A percentile compares a stretch with the other conserved stretches of the same genome.
Conservation (phyloP, 768 basidiomycete species). For the Pisolithus albus region DNA sequence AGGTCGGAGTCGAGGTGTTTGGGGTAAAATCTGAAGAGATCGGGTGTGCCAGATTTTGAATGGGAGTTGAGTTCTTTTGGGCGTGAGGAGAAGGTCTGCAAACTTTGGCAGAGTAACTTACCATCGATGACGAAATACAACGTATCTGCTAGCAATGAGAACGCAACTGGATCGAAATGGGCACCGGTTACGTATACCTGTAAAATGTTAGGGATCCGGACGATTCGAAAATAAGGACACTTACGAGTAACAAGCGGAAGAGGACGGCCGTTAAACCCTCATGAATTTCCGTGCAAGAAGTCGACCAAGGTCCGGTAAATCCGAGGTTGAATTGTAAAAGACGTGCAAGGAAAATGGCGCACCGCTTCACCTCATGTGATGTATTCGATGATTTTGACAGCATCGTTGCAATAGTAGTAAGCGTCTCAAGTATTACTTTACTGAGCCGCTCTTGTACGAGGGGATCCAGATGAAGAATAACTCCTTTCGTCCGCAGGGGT, state of each 20-base stretch:
- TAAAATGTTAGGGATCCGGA: conserved; percentile 1
- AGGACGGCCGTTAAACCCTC: conserved; percentile 36
- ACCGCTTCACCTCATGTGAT: conserved; percentile 29
- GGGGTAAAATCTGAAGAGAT: conserved; percentile 64
- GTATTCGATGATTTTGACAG: conserved; percentile 20
- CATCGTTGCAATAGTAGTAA: conserved; percentile 35
- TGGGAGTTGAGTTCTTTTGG: conserved; percentile 56
- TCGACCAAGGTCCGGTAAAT: conserved; percentile 53
- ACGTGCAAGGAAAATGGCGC: conserved; percentile 53
- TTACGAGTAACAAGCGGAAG: conserved; percentile 47
- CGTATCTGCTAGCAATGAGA: conserved; percentile 67
- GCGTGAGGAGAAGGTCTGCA: background rate
- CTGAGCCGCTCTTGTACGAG: conserved; percentile 51
- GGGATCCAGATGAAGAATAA: conserved; percentile 44
- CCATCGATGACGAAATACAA: conserved; percentile 70
- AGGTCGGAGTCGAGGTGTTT: conserved; percentile 42
- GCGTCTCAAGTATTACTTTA: conserved; percentile 38
- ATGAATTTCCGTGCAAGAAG: conserved; percentile 40
- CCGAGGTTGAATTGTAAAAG: conserved; percentile 69
- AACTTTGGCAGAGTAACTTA: conserved; percentile 21
- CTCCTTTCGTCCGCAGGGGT: conserved; percentile 47
- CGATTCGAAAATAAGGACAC: conserved; percentile 18
- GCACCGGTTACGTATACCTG: conserved; percentile 53
- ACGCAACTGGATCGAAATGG: conserved; percentile 49
- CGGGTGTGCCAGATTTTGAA: conserved; percentile 41